Conservation (phyloP, 106 monocot species). For the Dioscorea zingiberensis region DNA sequence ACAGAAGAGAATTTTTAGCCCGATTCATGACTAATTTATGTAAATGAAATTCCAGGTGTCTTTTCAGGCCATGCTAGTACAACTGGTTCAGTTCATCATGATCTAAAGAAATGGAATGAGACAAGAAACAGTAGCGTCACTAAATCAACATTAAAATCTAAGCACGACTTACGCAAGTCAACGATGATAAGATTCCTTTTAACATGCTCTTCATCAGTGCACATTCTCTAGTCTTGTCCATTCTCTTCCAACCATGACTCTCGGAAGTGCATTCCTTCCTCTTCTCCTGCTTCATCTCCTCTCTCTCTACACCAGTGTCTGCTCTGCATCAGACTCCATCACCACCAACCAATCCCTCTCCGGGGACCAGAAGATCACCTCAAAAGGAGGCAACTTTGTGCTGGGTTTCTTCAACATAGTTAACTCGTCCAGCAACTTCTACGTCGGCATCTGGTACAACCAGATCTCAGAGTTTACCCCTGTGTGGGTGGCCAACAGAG, state of each 20-base stretch:
- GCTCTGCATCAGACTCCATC: background rate
- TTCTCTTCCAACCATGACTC: too few species aligned
- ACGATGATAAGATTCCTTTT: too few species aligned
- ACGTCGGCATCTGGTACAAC: slow-evolving; percentile 18
- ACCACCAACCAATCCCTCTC: background rate
- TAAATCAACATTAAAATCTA: too few species aligned
- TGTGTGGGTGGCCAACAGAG: slow-evolving; percentile 44
- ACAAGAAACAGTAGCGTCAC: too few species aligned
- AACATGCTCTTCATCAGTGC: too few species aligned
- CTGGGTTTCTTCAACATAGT: background rate
- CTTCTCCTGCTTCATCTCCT: background rate
- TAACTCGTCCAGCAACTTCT: background rate
- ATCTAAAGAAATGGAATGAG: too few species aligned
- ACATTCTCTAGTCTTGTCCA: too few species aligned
- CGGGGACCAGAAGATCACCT: slow-evolving; percentile 5
- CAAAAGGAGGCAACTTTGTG: background rate
- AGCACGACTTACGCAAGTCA: too few species aligned
- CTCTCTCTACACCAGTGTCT: background rate
- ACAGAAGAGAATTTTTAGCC: too few species aligned
- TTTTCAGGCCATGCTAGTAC: slow-evolving; percentile 4
- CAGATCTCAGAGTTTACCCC: slow-evolving; percentile 22
- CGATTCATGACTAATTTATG: too few species aligned
- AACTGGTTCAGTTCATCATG: too few species aligned
- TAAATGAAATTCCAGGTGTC: too few species aligned
- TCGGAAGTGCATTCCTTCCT: background rate